Evolutionary conservation across 2,329 filamentous ascomycete genomes (phyloP).

Genomic region (Fonsecaea monophora): DNA sequence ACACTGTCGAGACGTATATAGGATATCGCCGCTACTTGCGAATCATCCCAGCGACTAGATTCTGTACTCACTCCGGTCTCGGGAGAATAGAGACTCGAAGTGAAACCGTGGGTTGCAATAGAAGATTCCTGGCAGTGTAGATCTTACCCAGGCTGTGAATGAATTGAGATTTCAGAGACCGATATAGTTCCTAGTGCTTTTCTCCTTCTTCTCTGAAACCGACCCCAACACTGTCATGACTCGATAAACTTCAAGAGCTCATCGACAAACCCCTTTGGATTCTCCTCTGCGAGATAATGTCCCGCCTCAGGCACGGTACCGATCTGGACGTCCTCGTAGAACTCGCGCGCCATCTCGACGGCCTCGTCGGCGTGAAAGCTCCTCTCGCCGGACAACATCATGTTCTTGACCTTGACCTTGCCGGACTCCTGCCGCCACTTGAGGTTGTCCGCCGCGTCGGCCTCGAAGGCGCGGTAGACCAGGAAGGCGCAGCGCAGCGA

Average conservation of each 20-base stretch:
- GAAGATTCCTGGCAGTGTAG: too few species aligned
- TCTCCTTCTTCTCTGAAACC: too few species aligned
- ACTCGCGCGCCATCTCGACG: background rate
- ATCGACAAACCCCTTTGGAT: background rate
- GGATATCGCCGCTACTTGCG: too few species aligned
- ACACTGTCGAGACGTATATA: too few species aligned
- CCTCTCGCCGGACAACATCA: slow-evolving; percentile 7
- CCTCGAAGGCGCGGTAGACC: slow-evolving; percentile 3
- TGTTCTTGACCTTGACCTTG: slow-evolving; percentile 1
- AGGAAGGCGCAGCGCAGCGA: slow-evolving; percentile 1
- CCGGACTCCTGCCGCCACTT: background rate
- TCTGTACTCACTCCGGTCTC: too few species aligned
- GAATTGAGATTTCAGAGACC: too few species aligned
- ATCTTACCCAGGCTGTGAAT: too few species aligned
- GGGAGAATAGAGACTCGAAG: too few species aligned
- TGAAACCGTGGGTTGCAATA: too few species aligned
- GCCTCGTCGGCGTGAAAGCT: background rate
- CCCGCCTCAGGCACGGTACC: background rate
- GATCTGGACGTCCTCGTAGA: background rate
- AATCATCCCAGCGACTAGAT: too few species aligned
- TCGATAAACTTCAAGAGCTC: background rate
- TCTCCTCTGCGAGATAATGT: background rate
- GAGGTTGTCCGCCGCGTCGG: background rate
- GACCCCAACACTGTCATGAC: background rate
- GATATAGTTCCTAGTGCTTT: too few species aligned